phyloP scores from a whole-genome alignment of 805 yeast species.

The Ogataea trehaloabstinens region DNA sequence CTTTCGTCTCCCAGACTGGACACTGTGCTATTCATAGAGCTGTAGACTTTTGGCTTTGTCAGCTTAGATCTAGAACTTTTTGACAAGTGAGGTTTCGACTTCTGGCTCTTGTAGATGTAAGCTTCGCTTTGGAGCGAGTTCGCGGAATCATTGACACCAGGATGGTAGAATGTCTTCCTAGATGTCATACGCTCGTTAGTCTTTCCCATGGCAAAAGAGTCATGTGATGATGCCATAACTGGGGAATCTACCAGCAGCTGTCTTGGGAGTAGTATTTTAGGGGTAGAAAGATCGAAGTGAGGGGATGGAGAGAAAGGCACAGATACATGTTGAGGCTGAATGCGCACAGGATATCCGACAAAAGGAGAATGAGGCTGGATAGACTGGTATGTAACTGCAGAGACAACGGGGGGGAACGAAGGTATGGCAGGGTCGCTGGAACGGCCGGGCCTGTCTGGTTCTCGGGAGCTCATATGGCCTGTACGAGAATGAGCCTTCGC shows the following conservation, averaged over 20 bases:
- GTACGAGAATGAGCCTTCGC: no score
- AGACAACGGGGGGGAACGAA: neutral
- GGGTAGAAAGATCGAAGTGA: neutral
- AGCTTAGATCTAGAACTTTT: no score
- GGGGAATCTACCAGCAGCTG: conserved; percentile 1
- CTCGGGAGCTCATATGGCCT: neutral
- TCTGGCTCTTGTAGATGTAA: neutral
- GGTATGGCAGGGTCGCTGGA: neutral
- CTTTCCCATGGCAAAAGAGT: neutral
- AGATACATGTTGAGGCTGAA: neutral
- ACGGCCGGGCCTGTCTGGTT: neutral
- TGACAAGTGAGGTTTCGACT: neutral
- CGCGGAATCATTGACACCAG: neutral
- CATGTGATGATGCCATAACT: neutral
- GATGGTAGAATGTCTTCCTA: neutral
- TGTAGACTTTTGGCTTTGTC: neutral
- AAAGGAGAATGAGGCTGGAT: neutral
- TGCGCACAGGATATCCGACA: neutral
- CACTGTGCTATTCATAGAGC: neutral
- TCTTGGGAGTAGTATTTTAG: neutral
- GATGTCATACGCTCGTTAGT: no score
- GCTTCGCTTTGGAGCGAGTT: neutral
- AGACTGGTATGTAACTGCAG: neutral
- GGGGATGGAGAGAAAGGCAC: neutral
- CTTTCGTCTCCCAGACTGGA: neutral